Base-by-base conservation (phyloP, 257 asterid genomes). In the Nicotiana tomentosiformis region DNA sequence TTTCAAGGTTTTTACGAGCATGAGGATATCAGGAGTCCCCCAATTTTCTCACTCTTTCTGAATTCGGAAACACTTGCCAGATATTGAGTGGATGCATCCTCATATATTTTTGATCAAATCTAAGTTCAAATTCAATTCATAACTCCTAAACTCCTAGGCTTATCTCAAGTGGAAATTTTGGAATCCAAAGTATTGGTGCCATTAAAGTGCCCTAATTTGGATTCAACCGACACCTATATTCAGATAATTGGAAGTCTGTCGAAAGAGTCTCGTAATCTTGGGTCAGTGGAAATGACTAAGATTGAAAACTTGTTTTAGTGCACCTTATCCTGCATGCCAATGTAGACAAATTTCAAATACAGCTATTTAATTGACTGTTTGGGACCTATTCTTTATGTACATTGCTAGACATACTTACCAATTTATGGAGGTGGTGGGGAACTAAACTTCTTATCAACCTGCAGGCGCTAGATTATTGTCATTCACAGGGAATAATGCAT, bases 401-500 rank as follows among this genome's bases (percentile, higher is more conserved):
- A 49, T 74, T 49, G 35, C 62, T 49, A 46, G 43, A 26, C 62
- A 26, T 49, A 20, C 80, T 3, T 49, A 14, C 43, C 15, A 74
- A 49, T 26, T 49, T 14, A 74, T 74, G 80, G 64, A 49, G 74
- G 23, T 15, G 80, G 77, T 49, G 15, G 66, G 26, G 16, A 55
- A 23, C 37, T 61, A 17, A 74, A 60, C 26, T 56, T 57, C n/a
- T 56, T 15, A 66, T 81, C 66, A 49, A 81, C 46, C n/a, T 86
- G 84, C 84, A 89, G 91, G 91, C 91, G 7, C 78, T 89, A 77
- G 91, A 89, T 81, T 89, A 87, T 77, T 87, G 91, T 74, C 91
- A 89, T 79, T 89, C 91, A 1, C 91, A 85, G 82, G 91, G 91
- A 80, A 89, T 89, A 83, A 89, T 89, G 91, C 91, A 89, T 35